Evolutionary conservation across 768 basidiomycete genomes (phyloP).

Genomic region (Rhizopogon roseolus): DNA sequence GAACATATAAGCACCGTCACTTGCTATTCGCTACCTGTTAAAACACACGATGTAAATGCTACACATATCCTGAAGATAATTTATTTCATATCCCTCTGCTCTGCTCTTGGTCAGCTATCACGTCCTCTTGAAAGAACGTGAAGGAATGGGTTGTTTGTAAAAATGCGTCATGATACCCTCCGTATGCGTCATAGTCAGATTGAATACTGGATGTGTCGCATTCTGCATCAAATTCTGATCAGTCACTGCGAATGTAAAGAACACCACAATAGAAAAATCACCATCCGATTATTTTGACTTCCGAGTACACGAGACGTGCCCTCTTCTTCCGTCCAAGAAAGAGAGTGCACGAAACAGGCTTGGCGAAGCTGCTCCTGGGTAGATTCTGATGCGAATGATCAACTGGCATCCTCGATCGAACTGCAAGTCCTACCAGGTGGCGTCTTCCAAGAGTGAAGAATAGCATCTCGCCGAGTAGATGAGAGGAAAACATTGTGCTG

Average conservation of each 20-base stretch:
- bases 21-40: not conserved
- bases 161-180: slow-evolving; percentile 69
- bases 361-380: slow-evolving; percentile 27
- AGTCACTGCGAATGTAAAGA: not conserved
- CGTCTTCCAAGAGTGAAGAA: slow-evolving; percentile 36
- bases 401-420: not conserved
- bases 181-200: slow-evolving; percentile 64
- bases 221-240: slow-evolving; percentile 43
- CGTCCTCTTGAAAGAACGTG: slow-evolving; percentile 25
- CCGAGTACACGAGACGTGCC: slow-evolving; percentile 54
- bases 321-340: slow-evolving; percentile 68
- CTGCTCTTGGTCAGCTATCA: not conserved
- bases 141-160: slow-evolving; percentile 51
- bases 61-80: not conserved
- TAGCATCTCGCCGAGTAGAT: slow-evolving; percentile 23
- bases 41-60: not conserved
- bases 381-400: slow-evolving; percentile 15
- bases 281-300: slow-evolving; percentile 56
- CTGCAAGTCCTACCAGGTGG: slow-evolving; percentile 9
- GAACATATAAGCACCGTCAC: too few relatives aligned
- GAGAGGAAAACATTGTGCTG: slow-evolving; percentile 73
- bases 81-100: not conserved
- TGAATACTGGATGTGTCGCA: slow-evolving; percentile 77
- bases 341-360: slow-evolving; percentile 46
- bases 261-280: slow-evolving; percentile 34